phyloP scores from a whole-genome alignment of 495 filamentous ascomycete species.

The Aspergillus saccharolyticus region DNA sequence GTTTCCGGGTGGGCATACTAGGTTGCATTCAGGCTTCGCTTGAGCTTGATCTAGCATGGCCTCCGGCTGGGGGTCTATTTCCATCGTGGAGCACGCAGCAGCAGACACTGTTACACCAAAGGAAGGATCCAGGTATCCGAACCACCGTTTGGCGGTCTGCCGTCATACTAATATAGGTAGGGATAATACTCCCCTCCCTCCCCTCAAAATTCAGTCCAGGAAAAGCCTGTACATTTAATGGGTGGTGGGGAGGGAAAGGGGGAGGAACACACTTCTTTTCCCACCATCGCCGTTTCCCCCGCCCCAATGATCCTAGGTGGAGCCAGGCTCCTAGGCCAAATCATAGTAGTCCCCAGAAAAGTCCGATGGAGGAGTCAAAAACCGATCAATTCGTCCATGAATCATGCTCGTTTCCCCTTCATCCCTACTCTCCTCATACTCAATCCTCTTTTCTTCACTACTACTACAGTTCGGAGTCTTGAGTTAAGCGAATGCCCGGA shows the following conservation, averaged over 20 bases:
- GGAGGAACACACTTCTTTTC: too few relatives aligned
- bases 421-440: slow-evolving; percentile 4
- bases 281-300: too few relatives aligned
- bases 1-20: slow-evolving; percentile 7
- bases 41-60: slow-evolving; percentile 4
- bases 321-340: background rate
- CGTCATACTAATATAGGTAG: background rate
- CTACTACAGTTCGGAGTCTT: slow-evolving; percentile 7
- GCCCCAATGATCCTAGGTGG: slow-evolving; percentile 2
- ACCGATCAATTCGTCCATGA: slow-evolving; percentile 9
- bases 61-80: slow-evolving; percentile 5
- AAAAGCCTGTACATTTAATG: background rate
- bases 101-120: slow-evolving; percentile 16
- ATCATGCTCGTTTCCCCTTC: background rate
- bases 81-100: slow-evolving; percentile 4
- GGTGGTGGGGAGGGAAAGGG: too few relatives aligned
- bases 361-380: background rate
- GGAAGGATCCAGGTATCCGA: slow-evolving; percentile 1
- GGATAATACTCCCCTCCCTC: background rate
- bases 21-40: slow-evolving; percentile 7
- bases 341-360: background rate
- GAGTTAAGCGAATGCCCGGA: background rate
- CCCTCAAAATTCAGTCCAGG: background rate
- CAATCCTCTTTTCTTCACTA: background rate
- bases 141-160: background rate